Base-by-base conservation (phyloP, 495 filamentous ascomycete species). In the Pyronema domesticum region DNA sequence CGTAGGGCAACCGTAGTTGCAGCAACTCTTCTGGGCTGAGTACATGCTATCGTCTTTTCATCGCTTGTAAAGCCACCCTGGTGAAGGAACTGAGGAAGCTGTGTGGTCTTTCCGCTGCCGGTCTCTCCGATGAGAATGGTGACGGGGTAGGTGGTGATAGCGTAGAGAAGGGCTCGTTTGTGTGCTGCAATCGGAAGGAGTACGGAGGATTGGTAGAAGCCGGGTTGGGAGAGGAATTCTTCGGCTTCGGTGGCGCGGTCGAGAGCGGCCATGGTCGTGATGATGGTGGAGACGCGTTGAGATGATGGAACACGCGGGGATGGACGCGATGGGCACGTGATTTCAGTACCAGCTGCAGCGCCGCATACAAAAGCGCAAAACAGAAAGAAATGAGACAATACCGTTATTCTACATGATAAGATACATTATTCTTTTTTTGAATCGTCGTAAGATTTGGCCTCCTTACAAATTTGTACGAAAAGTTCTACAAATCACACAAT, bases 1-100 rank as follows among this genome's bases (percentile, higher is more conserved):
- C 91, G 73, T 10, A 80, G 75, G 43, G 93, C 91, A 36, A 98
- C 86, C 7, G 87, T 93, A 8, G 86, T 94, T 42, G 88, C 91
- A 58, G 91, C 91, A 43, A 98, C 86, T 59, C 93, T 76, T 14
- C 91, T 80, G 33, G 91, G 91, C 78, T 96, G 93, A 13, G 91
- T 99, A 30, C 95, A 77, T 30, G 78, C 91, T 52, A 99, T 85
- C 44, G 82, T 61, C 61, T 91, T 94, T 13, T 73, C 71, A 67
- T 89, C 78, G 51, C 75, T 74, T 61, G 86, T 89, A 83, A 91
- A 96, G 67, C 93, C 88, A 56, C 86, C 83, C 59, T 87, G 74
- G 58, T 93, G 79, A 13, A 94, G 77, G 62, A 85, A 94, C 59
- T 91, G 86, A 13, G 86, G 86, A 51, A 93, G 79, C 61, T 94